Evolutionary conservation across 2,329 filamentous ascomycete species (phyloP), one percentile per base, ranked within the genome.

Genomic region (Neonectria faginata): DNA sequence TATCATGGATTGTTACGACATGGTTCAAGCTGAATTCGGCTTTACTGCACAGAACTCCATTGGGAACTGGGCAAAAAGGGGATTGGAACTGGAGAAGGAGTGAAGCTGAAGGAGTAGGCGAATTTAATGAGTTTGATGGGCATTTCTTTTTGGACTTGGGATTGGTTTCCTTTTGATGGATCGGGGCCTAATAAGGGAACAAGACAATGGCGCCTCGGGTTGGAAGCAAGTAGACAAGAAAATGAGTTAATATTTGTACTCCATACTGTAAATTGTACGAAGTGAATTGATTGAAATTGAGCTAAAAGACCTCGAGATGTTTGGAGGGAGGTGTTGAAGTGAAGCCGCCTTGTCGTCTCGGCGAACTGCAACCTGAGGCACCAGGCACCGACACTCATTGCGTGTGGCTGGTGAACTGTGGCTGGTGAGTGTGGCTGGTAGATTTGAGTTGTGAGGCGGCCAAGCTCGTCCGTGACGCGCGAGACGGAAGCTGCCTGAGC

Each of bases 401-500:
- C 42, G 51, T 55, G 42, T 25, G 5, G 25, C 6, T 25, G 5
- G 25, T 25, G 25, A 25, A 25, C 25, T 25, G 52, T 25, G 16
- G 52, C 27, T 25, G 39, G 22, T 31, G 44, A 31, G n/a, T 7
- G 59, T 52, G 27, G 31, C 44, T 39, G 10, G 33, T 20, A 11
- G 12, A 12, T 31, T 36, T 39, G 45, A 25, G 25, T 11, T 47
- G 51, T 8, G 33, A 18, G 25, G 42, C 16, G 27, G 41, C 14
- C 41, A 27, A 63, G 60, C 61, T 64, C 51, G 11, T 70, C 72
- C 74, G 77, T 80, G 79, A 81, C 80, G 78, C 80, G 79, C 79
- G 79, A 78, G 75, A 75, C 72, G 69, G 74, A 75, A 82, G 80
- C 79, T 82, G 80, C 80, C 80, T 81, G 80, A 78, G 77, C 74